These are phyloP conservation scores for Cystoderma amianthinum DNA, from an alignment of 768 basidiomycete species.

Conservation along the genomic window DNA sequence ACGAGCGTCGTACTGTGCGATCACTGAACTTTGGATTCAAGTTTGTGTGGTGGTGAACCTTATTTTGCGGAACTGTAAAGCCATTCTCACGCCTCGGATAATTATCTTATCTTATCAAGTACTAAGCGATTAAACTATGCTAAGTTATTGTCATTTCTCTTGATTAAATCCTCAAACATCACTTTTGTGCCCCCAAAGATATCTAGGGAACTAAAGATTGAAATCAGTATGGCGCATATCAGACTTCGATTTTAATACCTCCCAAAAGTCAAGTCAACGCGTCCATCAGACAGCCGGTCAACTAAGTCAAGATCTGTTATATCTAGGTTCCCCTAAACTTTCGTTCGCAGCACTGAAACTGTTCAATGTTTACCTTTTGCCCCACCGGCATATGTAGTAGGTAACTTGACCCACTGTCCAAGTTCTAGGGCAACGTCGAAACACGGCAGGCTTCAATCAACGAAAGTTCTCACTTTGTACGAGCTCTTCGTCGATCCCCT, in stretches of 20 bases:
- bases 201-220: conserved; percentile 45
- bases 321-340: conserved; percentile 23
- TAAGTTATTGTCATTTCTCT: conserved; percentile 11
- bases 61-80: conserved; percentile 37
- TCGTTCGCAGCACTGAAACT: neutral
- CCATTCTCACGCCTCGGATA: conserved; percentile 23
- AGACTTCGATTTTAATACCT: too few relatives aligned
- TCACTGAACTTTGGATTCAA: conserved; percentile 17
- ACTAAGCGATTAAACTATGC: neutral
- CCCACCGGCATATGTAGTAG: conserved; percentile 96
- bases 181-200: conserved; percentile 68
- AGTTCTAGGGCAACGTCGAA: conserved; percentile 46
- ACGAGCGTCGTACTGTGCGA: conserved; percentile 33
- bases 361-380: conserved; percentile 62
- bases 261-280: conserved; percentile 83
- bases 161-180: conserved; percentile 49
- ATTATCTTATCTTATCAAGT: conserved; percentile 23
- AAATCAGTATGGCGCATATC: too few relatives aligned
- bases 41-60: conserved; percentile 35
- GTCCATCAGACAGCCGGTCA: conserved; percentile 70
- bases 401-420: conserved; percentile 87
- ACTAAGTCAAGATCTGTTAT: conserved; percentile 79
- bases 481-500: conserved; percentile 90
- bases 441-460: neutral
- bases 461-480: conserved; percentile 58